Base-by-base conservation (phyloP, 345 rosid genomes). In the Eucalyptus rudis region DNA sequence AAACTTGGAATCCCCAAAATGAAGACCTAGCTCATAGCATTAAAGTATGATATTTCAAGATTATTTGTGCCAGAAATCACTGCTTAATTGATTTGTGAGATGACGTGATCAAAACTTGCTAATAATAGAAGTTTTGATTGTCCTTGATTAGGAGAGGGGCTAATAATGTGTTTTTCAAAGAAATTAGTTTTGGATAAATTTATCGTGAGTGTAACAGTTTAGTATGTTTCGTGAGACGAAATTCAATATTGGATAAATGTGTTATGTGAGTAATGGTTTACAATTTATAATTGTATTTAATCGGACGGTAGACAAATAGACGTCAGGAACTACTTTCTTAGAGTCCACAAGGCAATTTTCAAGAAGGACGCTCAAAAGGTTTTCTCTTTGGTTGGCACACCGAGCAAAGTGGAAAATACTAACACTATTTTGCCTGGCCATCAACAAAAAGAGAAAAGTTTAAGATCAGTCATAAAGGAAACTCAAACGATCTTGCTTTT, bases 321-420 rank as follows among this genome's bases (percentile, higher is more conserved):
- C 0, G 1, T 24, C 0, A 59, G 0, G 20, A 51, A 51, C 20
- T 16, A 51, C 0, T 51, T 51, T 51, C 54, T 51, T 51, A 51
- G 66, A 59, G 31, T 27, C 16, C 31, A 59, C n/a, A 12, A n/a
- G 31, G 66, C 13, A 59, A 59, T 59, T 59, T 59, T 12, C n/a
- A 51, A 51, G 54, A 59, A 59, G 66, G 66, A 59, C 13, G 4
- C 0, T 59, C 16, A 11, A 59, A 59, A 25, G 66, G 66, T 59
- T 11, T 25, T 59, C 62, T 27, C 66, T 11, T 8, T 5, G 15
- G 66, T 12, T 25, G 7, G 31, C 2, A 52, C 25, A 52, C 25
- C 24, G 4, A 52, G 58, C 24, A 20, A 52, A 52, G 58, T 52
- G 58, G 58, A 52, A 52, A 0, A 52, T 17, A 52, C 58, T 52